A percentile compares a stretch with the other conserved stretches of the same genome.
Conservation (phyloP, 1,284 basidiomycete species). For the Lentinula novae-zelandiae region DNA sequence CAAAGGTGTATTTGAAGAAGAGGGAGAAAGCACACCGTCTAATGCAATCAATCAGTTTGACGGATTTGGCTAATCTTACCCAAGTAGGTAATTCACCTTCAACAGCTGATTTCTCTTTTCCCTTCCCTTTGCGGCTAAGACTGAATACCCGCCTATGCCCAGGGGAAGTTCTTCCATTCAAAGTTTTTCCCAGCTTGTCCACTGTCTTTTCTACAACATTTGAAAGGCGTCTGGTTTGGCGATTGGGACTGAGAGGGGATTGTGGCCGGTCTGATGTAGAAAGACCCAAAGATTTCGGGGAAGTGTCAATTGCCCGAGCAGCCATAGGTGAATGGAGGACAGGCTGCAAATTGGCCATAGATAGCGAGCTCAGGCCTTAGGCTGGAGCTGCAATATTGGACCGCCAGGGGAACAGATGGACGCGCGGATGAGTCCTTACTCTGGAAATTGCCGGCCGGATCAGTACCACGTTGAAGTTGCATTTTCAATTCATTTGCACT, state of each 20-base stretch:
- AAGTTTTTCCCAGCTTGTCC: conserved; percentile 54
- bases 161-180: conserved; percentile 38
- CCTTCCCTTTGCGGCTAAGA: conserved; percentile 49
- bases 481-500: conserved; percentile 20
- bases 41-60: neutral
- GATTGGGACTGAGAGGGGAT: conserved; percentile 8
- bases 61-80: neutral
- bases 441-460: conserved; percentile 6
- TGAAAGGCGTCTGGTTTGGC: conserved; percentile 41
- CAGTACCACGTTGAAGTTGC: conserved; percentile 32
- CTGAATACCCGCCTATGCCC: conserved; percentile 52
- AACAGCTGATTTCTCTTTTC: conserved; percentile 33
- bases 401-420: too few species aligned
- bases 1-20: conserved; percentile 25
- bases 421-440: neutral
- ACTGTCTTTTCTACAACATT: conserved; percentile 45
- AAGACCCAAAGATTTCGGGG: conserved; percentile 27
- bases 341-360: conserved; percentile 23
- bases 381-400: neutral
- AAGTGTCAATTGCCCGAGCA: conserved; percentile 22
- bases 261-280: neutral
- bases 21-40: neutral
- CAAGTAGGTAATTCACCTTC: conserved; percentile 2
- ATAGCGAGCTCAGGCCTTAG: neutral
- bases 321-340: conserved; percentile 20